phyloP scores from a whole-genome alignment of 2,329 filamentous ascomycete species.

The Didymella lethalis region DNA sequence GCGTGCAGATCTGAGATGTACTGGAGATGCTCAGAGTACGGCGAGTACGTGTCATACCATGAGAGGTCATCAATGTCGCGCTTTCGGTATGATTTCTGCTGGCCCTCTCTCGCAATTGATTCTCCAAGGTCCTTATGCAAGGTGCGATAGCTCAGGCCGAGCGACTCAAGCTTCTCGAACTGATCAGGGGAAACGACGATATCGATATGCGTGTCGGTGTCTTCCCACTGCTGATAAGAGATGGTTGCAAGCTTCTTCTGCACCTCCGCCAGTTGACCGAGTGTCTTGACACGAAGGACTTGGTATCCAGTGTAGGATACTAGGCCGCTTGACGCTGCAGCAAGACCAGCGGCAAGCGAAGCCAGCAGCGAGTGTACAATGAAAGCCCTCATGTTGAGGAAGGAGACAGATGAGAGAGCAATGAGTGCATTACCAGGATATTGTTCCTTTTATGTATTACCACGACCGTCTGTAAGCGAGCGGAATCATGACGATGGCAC shows the following conservation, averaged over 20 bases:
- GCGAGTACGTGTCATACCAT: background rate
- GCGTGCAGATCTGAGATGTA: background rate
- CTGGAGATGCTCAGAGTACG: background rate
- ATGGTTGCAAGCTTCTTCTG: background rate
- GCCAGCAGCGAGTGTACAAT: background rate
- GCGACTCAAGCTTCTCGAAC: background rate
- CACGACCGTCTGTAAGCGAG: background rate
- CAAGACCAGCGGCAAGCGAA: background rate
- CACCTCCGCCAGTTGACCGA: background rate
- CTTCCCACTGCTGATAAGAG: background rate
- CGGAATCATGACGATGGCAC: background rate
- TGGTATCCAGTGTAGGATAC: background rate
- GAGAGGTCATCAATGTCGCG: background rate
- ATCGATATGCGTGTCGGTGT: background rate
- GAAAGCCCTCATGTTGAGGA: background rate
- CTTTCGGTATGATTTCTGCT: background rate
- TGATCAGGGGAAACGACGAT: background rate
- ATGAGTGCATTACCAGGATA: background rate
- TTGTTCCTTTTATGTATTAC: background rate
- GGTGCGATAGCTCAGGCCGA: background rate
- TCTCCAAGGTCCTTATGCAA: background rate
- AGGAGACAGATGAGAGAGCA: background rate
- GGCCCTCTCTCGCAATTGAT: background rate
- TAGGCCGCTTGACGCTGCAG: background rate
- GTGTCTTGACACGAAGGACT: background rate